These are phyloP conservation scores for Thelonectria blattea DNA, from an alignment of 2,329 filamentous ascomycete species.

Conservation along the genomic window DNA sequence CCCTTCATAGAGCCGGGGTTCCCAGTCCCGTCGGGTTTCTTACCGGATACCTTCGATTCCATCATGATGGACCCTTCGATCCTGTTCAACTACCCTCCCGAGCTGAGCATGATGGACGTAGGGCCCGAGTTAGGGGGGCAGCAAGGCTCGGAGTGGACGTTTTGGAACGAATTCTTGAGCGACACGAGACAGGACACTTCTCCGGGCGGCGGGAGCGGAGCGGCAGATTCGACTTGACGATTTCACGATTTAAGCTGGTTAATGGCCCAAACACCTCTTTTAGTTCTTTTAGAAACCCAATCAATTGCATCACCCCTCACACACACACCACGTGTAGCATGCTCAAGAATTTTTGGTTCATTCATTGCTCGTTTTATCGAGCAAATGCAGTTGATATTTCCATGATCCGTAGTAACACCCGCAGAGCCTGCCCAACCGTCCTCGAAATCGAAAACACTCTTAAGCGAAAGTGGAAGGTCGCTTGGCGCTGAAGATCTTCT, in stretches of 20 bases:
- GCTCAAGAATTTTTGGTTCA: constrained; percentile 49
- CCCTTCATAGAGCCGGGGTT: constrained; percentile 6
- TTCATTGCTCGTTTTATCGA: constrained; percentile 56
- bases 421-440: constrained; percentile 61
- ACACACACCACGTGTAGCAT: constrained; percentile 16
- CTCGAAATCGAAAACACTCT: constrained; percentile 61
- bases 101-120: constrained; percentile 35
- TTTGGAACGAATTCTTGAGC: constrained; percentile 53
- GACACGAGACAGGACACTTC: constrained; percentile 47
- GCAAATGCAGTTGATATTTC: constrained; percentile 66
- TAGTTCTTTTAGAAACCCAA: constrained; percentile 32
- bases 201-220: constrained; percentile 37
- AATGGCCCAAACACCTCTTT: constrained; percentile 19
- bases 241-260: constrained; percentile 14
- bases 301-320: constrained; percentile 40
- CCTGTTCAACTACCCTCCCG: constrained; percentile 38
- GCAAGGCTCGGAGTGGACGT: constrained; percentile 40
- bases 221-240: constrained; percentile 26
- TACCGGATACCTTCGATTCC: constrained; percentile 34
- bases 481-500: constrained; percentile 92
- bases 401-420: constrained; percentile 68
- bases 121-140: constrained; percentile 31
- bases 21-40: background rate
- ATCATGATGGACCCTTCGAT: constrained; percentile 40
- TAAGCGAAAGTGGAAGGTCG: constrained; percentile 98